Percentiles rank a stretch among this genome's conserved stretches.
Conservation (phyloP, 768 basidiomycete species). For the Russula abietina region DNA sequence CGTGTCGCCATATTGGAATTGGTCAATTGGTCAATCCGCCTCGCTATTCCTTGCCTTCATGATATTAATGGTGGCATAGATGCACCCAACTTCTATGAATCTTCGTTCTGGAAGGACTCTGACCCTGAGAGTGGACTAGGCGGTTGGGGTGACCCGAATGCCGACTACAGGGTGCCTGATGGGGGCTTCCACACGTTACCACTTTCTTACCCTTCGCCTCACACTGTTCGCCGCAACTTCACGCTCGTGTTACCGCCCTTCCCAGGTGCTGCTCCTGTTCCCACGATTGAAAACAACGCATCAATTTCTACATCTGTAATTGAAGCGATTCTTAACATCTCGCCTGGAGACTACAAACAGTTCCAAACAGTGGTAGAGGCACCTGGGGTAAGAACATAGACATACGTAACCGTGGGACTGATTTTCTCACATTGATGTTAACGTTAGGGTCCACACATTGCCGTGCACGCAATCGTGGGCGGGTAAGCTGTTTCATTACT, state of each 20-base stretch:
- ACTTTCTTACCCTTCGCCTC: slow-evolving; percentile 33
- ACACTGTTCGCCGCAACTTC: slow-evolving; percentile 33
- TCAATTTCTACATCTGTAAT: slow-evolving; percentile 29
- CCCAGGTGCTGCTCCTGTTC: too few relatives aligned
- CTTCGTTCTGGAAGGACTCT: slow-evolving; percentile 26
- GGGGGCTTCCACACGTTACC: slow-evolving; percentile 30
- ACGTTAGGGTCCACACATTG: slow-evolving; percentile 32
- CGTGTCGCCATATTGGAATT: slow-evolving; percentile 30
- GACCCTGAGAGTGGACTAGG: slow-evolving; percentile 28
- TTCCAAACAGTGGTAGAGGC: slow-evolving; percentile 32
- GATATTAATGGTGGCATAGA: slow-evolving; percentile 16
- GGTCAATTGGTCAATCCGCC: slow-evolving; percentile 25
- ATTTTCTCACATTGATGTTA: not conserved
- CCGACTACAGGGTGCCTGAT: slow-evolving; percentile 26
- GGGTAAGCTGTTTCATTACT: slow-evolving; percentile 8
- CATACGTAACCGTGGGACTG: not conserved
- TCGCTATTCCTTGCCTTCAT: not conserved
- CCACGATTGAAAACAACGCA: slow-evolving; percentile 25
- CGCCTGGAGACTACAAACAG: slow-evolving; percentile 30
- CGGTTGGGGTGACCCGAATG: slow-evolving; percentile 28
- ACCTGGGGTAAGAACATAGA: slow-evolving; percentile 26
- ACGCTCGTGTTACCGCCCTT: slow-evolving; percentile 20
- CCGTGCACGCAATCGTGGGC: slow-evolving; percentile 27
- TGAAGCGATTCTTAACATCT: slow-evolving; percentile 27
- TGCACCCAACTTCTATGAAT: slow-evolving; percentile 25